Conservation (phyloP, 2,329 filamentous ascomycete genomes). For the Penicillium sp. region DNA sequence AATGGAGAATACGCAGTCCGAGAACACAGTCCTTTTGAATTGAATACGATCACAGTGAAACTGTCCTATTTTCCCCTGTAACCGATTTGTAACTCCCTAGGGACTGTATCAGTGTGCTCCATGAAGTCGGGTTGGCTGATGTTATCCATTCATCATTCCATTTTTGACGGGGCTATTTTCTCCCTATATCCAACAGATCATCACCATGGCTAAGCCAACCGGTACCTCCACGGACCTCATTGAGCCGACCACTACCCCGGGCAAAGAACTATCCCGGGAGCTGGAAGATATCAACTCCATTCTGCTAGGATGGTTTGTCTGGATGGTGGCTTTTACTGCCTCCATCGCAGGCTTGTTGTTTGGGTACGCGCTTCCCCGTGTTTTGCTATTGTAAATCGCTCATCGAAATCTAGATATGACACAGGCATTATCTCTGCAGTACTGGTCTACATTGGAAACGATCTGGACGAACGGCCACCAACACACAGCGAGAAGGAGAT, state of each 20-base stretch:
- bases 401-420: constrained; percentile 17
- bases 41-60: too few species aligned
- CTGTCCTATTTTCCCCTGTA: too few species aligned
- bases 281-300: neutral
- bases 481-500: constrained; percentile 49
- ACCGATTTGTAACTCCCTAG: too few species aligned
- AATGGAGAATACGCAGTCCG: too few species aligned
- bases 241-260: neutral
- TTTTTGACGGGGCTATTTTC: too few species aligned
- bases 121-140: too few species aligned
- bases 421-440: constrained; percentile 49
- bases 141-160: too few species aligned
- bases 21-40: too few species aligned
- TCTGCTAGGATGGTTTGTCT: constrained; percentile 2
- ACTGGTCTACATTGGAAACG: constrained; percentile 32
- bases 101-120: too few species aligned
- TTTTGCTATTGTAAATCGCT: neutral
- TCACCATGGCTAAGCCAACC: neutral
- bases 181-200: neutral
- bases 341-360: constrained; percentile 13
- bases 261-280: neutral
- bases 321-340: constrained; percentile 10
- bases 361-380: constrained; percentile 41
- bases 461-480: constrained; percentile 40
- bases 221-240: neutral